Base-by-base conservation (phyloP, 2,329 filamentous ascomycete species). In the Pseudocercospora eumusae region DNA sequence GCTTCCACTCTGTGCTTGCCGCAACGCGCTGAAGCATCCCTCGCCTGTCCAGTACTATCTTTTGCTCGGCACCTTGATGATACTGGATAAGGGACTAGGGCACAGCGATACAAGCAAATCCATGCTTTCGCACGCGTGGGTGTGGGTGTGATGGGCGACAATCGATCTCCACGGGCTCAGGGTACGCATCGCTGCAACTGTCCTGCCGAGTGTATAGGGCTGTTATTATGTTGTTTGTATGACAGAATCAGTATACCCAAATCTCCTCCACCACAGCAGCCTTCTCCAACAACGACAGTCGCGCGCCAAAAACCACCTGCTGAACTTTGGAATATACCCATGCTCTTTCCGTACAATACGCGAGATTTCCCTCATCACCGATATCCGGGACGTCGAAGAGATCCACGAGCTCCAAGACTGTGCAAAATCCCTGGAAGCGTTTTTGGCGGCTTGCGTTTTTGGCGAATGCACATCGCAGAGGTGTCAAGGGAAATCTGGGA, bases 251-350 rank as follows among this genome's bases (percentile, higher is more conserved):
- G 20, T 56, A 56, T 15, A 56, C 28, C 20, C 36, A 42, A 49
- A 60, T 57, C 23, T 61, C 45, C 18, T 57, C 55, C n/a, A 61
- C 36, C 18, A 61, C 15, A n/a, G 59, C 59, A 20, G 59, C 58
- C 25, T 47, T 53, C 13, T 57, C 45, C 18, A 54, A 15, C 31
- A 57, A 21, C 9, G 25, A 53, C 3, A 61, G 23, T 28, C 52
- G 10, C n/a, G 31, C 47, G 33, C 55, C 59, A 23, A 42, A 53
- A 2, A 61, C 23, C 21, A 20, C 18, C 28, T 53, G 45, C 49
- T 61, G 54, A 31, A 61, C 23, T 28, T 42, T 57, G n/a, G 44
- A 28, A 8, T 54, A 61, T 3, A 36, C 23, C 59, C 45, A 54
- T 7, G 36, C 47, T 15, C 20, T 47, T 27, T 57, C 55, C 0